phyloP scores from a whole-genome alignment of 2,329 filamentous ascomycete species.

The Parafenestella ontariensis region DNA sequence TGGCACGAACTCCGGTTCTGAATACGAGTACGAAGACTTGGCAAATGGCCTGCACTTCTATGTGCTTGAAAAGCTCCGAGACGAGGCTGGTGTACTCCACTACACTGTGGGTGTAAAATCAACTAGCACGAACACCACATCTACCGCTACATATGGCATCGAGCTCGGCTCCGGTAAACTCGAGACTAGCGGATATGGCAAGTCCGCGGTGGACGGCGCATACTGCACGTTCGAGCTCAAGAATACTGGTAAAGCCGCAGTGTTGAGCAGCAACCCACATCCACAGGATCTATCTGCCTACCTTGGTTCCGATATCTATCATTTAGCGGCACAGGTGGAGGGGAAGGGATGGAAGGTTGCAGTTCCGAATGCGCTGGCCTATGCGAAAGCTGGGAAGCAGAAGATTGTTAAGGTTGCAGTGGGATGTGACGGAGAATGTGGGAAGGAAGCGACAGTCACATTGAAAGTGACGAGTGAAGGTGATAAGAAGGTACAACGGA shows the following conservation, averaged over 20 bases:
- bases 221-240: conserved; percentile 58
- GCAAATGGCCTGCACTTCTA: conserved; percentile 61
- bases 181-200: conserved; percentile 17
- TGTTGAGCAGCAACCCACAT: conserved; percentile 24
- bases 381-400: conserved; percentile 52
- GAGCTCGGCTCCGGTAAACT: conserved; percentile 40
- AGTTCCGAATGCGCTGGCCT: conserved; percentile 50
- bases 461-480: conserved; percentile 58
- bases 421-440: conserved; percentile 28
- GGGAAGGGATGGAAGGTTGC: conserved; percentile 57
- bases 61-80: conserved; percentile 54
- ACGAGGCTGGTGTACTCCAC: conserved; percentile 53
- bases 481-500: conserved; percentile 30
- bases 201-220: conserved; percentile 43
- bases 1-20: conserved; percentile 59
- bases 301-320: conserved; percentile 56
- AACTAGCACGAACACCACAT: conserved; percentile 43
- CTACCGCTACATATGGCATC: conserved; percentile 46
- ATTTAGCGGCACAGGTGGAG: conserved; percentile 54
- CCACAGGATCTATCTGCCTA: conserved; percentile 50
- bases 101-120: conserved; percentile 59
- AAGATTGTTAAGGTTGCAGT: conserved; percentile 55
- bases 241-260: conserved; percentile 52
- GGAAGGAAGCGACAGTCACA: conserved; percentile 50
- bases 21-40: conserved; percentile 58